phyloP scores from a whole-genome alignment of 805 yeast species.

The Nakazawaea siamensis region DNA sequence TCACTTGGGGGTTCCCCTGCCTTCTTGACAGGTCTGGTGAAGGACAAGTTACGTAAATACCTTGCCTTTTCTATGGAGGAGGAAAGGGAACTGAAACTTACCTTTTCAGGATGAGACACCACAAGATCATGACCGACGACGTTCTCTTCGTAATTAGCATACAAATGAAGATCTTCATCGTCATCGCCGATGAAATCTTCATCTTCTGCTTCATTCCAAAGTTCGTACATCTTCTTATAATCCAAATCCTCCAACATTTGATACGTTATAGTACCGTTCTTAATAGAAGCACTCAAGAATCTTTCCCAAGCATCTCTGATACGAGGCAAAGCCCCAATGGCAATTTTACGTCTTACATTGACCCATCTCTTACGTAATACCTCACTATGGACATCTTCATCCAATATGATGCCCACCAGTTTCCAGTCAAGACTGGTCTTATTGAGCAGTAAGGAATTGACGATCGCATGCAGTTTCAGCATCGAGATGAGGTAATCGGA shows the following conservation, averaged over 20 bases:
- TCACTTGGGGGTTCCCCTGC: slow-evolving; percentile 12
- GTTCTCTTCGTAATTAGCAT: slow-evolving; percentile 37
- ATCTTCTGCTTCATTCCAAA: slow-evolving; percentile 59
- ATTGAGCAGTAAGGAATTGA: slow-evolving; percentile 46
- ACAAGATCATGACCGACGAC: slow-evolving; percentile 28
- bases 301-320: slow-evolving; percentile 57
- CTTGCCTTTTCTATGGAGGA: slow-evolving; percentile 61
- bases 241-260: slow-evolving; percentile 45
- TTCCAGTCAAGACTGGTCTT: slow-evolving; percentile 56
- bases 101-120: slow-evolving; percentile 20
- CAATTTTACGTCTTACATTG: slow-evolving; percentile 27
- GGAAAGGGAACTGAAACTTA: slow-evolving; percentile 46
- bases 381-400: slow-evolving; percentile 20
- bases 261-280: slow-evolving; percentile 40
- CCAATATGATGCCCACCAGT: slow-evolving; percentile 42
- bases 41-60: slow-evolving; percentile 33
- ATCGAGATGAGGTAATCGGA: slow-evolving; percentile 38
- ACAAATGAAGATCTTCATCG: slow-evolving; percentile 29
- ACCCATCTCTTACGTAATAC: slow-evolving; percentile 4
- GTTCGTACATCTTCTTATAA: slow-evolving; percentile 39
- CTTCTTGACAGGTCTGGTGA: slow-evolving; percentile 25
- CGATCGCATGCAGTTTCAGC: slow-evolving; percentile 58
- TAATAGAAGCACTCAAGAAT: slow-evolving; percentile 50
- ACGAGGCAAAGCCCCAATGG: slow-evolving; percentile 47
- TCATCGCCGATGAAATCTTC: slow-evolving; percentile 13